Percentiles rank a stretch among this genome's conserved stretches.
Evolutionary conservation across 805 yeast genomes (phyloP).

Genomic region (Lipomyces kockii): DNA sequence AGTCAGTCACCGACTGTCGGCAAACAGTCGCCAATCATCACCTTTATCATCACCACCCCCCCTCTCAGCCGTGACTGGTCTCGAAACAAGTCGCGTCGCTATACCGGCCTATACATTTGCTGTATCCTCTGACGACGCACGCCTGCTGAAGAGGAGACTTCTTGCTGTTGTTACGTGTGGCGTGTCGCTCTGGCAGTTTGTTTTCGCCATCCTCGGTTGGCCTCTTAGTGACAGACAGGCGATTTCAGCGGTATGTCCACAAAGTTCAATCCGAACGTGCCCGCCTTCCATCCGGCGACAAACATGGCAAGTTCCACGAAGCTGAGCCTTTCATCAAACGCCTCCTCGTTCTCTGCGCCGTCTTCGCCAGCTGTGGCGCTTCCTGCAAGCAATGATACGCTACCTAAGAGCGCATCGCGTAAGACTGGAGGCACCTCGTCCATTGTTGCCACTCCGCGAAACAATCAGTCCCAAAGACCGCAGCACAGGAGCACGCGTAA

Average conservation of each 20-base stretch:
- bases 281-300: conserved; percentile 24
- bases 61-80: background rate
- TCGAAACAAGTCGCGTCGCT: background rate
- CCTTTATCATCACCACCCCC: background rate
- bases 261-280: conserved; percentile 30
- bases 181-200: background rate
- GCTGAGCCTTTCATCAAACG: conserved; percentile 5
- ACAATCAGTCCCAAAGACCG: conserved; percentile 21
- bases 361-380: conserved; percentile 8
- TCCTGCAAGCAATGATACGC: conserved; percentile 13
- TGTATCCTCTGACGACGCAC: conserved; percentile 8
- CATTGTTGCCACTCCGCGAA: conserved; percentile 22
- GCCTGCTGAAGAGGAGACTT: background rate
- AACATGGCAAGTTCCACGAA: conserved; percentile 8
- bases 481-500: conserved; percentile 28
- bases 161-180: background rate
- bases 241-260: conserved; percentile 21
- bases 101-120: background rate
- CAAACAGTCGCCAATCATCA: background rate
- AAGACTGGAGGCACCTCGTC: background rate
- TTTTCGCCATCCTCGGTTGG: background rate
- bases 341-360: conserved; percentile 11
- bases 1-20: too few relatives aligned
- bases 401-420: conserved; percentile 7
- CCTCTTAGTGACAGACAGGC: background rate